These are phyloP conservation scores for Catenaria anguillulae DNA, from an alignment of 371 early-diverging fungal species.

Conservation along the genomic window DNA sequence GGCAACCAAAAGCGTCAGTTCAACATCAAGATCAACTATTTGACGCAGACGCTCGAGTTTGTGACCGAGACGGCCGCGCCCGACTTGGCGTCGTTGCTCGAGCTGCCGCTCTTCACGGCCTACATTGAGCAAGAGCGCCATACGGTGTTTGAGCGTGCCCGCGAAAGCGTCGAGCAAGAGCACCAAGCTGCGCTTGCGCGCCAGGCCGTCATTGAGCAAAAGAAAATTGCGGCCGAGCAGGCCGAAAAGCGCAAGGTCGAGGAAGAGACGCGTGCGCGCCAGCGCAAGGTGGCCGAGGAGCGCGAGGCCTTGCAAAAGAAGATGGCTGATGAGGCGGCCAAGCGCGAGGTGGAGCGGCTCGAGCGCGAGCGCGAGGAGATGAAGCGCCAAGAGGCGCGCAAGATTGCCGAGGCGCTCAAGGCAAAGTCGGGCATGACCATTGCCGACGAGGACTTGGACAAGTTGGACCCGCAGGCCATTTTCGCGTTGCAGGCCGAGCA, in stretches of 20 bases:
- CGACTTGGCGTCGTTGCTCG: conserved; percentile 38
- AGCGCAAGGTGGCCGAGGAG: conserved; percentile 54
- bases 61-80: conserved; percentile 46
- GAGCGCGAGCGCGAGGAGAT: conserved; percentile 62
- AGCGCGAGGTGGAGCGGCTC: conserved; percentile 69
- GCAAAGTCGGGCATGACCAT: conserved; percentile 64
- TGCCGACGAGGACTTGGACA: conserved; percentile 64
- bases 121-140: conserved; percentile 21
- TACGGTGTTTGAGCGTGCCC: conserved; percentile 18
- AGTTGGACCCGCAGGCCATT: conserved; percentile 63
- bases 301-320: conserved; percentile 74
- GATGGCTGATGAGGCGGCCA: conserved; percentile 63
- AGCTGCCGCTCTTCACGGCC: conserved; percentile 61
- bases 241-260: conserved; percentile 60
- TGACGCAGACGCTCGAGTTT: conserved; percentile 74
- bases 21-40: conserved; percentile 85
- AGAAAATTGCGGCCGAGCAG: conserved; percentile 79
- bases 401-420: conserved; percentile 72
- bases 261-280: conserved; percentile 58
- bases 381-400: conserved; percentile 67
- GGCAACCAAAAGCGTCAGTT: conserved; percentile 92
- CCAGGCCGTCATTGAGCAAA: conserved; percentile 71
- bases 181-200: conserved; percentile 59
- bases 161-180: conserved; percentile 56
- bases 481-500: conserved; percentile 76